These are phyloP conservation scores for Saururus chinensis DNA, from an alignment of 164 flowering plant genomes.

Conservation along the genomic window DNA sequence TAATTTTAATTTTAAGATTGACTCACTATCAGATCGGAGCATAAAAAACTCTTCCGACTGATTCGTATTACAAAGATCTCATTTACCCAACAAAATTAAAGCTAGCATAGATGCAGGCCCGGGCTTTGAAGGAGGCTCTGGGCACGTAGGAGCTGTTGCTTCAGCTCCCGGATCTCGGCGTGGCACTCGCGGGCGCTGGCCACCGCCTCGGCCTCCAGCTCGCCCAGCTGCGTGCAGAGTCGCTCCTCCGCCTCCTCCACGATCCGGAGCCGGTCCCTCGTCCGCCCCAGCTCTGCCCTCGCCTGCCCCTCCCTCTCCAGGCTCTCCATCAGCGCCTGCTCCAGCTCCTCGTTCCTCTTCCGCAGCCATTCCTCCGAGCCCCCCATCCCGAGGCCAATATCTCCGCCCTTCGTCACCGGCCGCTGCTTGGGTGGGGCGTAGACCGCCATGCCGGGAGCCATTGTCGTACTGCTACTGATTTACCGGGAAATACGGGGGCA, in stretches of 20 bases:
- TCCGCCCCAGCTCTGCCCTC: conserved; percentile 34
- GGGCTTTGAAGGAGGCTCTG: conserved; percentile 18
- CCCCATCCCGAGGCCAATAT: background rate
- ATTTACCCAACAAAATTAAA: too few species aligned
- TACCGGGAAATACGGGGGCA: background rate
- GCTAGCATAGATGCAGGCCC: background rate
- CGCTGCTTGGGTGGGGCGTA: background rate
- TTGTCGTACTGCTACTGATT: background rate
- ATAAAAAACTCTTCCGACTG: too few species aligned
- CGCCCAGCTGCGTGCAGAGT: conserved; percentile 64
- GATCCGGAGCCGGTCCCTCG: conserved; percentile 33
- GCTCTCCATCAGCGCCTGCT: conserved; percentile 32
- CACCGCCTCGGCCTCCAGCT: conserved; percentile 72
- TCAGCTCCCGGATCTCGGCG: conserved; percentile 29
- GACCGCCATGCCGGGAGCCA: conserved; percentile 5
- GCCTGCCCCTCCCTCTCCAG: conserved; percentile 11
- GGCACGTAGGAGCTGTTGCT: conserved; percentile 49
- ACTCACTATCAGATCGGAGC: too few species aligned
- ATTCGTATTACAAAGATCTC: too few species aligned
- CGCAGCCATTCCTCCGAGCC: conserved; percentile 7
- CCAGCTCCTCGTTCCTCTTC: conserved; percentile 61
- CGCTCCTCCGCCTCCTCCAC: conserved; percentile 83
- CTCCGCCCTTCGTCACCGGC: background rate
- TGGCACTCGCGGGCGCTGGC: conserved; percentile 46
- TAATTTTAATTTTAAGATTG: too few species aligned